These are phyloP conservation scores for Boletus fagicola DNA, from an alignment of 768 basidiomycete genomes.

Conservation along the genomic window DNA sequence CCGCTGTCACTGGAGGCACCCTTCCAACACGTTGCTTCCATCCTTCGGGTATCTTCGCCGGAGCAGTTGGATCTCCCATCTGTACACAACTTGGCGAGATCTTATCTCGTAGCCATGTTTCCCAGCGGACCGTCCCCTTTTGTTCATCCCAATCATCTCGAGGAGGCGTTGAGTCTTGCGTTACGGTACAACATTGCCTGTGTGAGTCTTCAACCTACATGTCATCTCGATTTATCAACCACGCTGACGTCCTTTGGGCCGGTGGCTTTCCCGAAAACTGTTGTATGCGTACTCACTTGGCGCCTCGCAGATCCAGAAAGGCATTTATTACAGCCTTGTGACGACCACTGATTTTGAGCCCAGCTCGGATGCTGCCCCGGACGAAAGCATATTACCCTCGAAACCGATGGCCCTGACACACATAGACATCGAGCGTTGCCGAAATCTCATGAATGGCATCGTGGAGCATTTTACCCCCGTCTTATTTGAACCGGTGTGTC, in stretches of 20 bases:
- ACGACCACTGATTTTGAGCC: conserved; percentile 57
- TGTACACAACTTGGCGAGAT: conserved; percentile 46
- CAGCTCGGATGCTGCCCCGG: conserved; percentile 24
- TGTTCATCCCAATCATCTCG: conserved; percentile 41
- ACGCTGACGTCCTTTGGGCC: not conserved
- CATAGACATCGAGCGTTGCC: conserved; percentile 42
- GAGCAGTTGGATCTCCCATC: conserved; percentile 55
- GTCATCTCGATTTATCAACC: not conserved
- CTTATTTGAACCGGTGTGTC: conserved; percentile 59
- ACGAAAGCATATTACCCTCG: not conserved
- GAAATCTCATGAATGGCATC: conserved; percentile 49
- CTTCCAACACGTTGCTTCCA: conserved; percentile 47
- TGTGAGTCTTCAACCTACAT: conserved; percentile 38
- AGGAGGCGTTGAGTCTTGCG: conserved; percentile 55
- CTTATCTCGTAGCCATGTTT: conserved; percentile 46
- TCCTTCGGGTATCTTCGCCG: conserved; percentile 58
- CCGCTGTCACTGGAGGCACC: conserved; percentile 44
- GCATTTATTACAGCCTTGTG: conserved; percentile 62
- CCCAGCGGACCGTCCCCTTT: conserved; percentile 48
- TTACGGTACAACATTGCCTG: conserved; percentile 44
- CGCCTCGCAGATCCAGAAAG: conserved; percentile 52
- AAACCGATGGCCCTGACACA: conserved; percentile 24
- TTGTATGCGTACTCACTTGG: not conserved
- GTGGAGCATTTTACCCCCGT: conserved; percentile 70
- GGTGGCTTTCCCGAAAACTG: not conserved